Conservation (phyloP, 257 asterid species). For the Solanum dulcamara region DNA sequence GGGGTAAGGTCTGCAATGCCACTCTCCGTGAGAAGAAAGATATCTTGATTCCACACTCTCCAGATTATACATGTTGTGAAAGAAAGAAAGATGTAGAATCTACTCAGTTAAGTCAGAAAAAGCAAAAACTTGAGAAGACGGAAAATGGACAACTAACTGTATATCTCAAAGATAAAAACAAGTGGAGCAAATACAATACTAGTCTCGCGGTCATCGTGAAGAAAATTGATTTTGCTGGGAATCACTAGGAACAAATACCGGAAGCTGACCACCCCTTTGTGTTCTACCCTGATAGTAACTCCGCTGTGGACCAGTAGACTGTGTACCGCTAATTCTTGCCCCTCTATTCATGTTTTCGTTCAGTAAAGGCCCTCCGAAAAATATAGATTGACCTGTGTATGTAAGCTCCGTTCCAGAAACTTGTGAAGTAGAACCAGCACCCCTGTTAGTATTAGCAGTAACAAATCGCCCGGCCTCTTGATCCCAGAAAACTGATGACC, state of each 20-base stretch:
- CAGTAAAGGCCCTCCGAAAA: conserved; percentile 76
- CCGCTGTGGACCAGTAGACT: conserved; percentile 22
- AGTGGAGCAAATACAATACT: not conserved
- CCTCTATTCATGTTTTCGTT: conserved; percentile 42
- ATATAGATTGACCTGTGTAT: conserved; percentile 74
- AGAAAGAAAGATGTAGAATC: not conserved
- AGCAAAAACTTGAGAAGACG: not conserved
- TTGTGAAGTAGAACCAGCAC: conserved; percentile 40
- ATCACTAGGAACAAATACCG: conserved; percentile 87
- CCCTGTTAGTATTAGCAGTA: conserved; percentile 35
- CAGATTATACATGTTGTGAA: not conserved
- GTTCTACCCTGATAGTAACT: conserved; percentile 71
- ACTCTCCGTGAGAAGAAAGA: too few species aligned
- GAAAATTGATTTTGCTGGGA: conserved; percentile 58
- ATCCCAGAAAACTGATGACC: conserved; percentile 81
- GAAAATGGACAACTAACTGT: conserved; percentile 13
- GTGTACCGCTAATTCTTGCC: conserved; percentile 16
- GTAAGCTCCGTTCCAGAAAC: conserved; percentile 64
- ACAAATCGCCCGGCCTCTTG: conserved; percentile 70
- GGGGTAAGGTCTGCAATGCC: not conserved
- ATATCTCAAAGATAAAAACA: not conserved
- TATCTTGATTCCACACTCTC: not conserved
- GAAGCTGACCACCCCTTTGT: conserved; percentile 90
- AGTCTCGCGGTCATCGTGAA: conserved; percentile 24
- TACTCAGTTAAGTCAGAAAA: not conserved